Evolutionary conservation across 371 early-diverging fungal species (phyloP).

Genomic region (Capniomyces stellatus): DNA sequence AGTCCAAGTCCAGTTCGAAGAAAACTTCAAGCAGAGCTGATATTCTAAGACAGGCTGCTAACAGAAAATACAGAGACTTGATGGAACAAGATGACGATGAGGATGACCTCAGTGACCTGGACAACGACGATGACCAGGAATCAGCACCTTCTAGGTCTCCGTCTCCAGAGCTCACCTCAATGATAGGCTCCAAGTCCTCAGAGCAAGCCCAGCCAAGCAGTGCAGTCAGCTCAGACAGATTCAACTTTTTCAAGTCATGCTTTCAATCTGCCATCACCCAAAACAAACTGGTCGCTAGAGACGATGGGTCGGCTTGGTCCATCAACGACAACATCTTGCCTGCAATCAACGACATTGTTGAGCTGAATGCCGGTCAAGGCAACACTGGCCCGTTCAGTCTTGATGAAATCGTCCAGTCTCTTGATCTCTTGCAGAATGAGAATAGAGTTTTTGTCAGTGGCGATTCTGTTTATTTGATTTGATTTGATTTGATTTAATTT

Average conservation of each 20-base stretch:
- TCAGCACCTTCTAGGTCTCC: background rate
- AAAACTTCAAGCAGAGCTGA: background rate
- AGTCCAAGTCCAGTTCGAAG: slow-evolving; percentile 3
- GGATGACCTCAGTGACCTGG: slow-evolving; percentile 21
- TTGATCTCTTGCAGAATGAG: background rate
- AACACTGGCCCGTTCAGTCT: background rate
- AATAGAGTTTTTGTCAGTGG: background rate
- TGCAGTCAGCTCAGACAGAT: slow-evolving; percentile 6
- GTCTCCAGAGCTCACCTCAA: background rate
- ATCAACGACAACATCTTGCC: slow-evolving; percentile 19
- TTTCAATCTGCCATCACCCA: slow-evolving; percentile 14
- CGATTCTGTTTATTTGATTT: background rate
- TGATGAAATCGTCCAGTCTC: background rate
- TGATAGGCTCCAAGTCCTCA: too few species aligned
- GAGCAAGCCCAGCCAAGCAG: background rate
- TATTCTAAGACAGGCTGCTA: background rate
- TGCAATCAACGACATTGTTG: slow-evolving; percentile 9
- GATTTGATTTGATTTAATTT: too few species aligned
- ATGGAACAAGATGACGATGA: slow-evolving; percentile 9
- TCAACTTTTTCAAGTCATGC: slow-evolving; percentile 17
- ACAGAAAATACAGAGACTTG: background rate
- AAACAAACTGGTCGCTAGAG: slow-evolving; percentile 13
- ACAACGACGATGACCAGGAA: slow-evolving; percentile 15
- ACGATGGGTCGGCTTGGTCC: slow-evolving; percentile 13
- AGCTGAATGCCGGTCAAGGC: background rate